Evolutionary conservation across 768 basidiomycete genomes (phyloP).

Genomic region (Termitomyces eurrhizus): DNA sequence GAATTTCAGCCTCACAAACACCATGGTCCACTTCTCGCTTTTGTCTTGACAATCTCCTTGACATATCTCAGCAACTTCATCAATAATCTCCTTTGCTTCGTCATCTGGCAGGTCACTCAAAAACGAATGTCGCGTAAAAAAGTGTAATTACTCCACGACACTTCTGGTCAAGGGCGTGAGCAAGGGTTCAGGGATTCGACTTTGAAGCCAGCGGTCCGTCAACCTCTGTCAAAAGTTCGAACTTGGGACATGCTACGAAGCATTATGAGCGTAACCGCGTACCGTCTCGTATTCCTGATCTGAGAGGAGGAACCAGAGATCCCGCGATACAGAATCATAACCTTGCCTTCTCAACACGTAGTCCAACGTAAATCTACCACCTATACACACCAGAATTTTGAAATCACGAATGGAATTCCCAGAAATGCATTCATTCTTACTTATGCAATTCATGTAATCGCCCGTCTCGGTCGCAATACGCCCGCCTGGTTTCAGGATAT

Average conservation of each 20-base stretch:
- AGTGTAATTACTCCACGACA: slow-evolving; percentile 60
- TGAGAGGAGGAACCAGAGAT: slow-evolving; percentile 88
- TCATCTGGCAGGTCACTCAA: slow-evolving; percentile 46
- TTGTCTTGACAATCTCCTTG: slow-evolving; percentile 52
- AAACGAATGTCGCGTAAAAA: slow-evolving; percentile 63
- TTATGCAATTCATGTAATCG: slow-evolving; percentile 67
- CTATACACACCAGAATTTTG: slow-evolving; percentile 30
- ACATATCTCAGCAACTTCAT: slow-evolving; percentile 56
- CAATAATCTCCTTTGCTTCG: slow-evolving; percentile 57
- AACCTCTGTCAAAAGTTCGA: slow-evolving; percentile 29
- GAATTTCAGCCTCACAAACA: slow-evolving; percentile 72
- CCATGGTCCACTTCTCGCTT: slow-evolving; percentile 63
- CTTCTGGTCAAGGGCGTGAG: slow-evolving; percentile 49
- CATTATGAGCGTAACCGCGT: neutral
- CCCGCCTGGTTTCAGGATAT: slow-evolving; percentile 64
- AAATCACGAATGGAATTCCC: neutral
- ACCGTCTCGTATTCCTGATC: slow-evolving; percentile 61
- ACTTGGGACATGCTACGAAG: no score
- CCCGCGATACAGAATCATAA: slow-evolving; percentile 51
- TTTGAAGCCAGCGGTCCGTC: slow-evolving; percentile 48
- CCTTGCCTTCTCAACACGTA: slow-evolving; percentile 48
- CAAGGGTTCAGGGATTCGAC: slow-evolving; percentile 49
- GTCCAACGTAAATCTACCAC: slow-evolving; percentile 57
- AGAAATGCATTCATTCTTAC: slow-evolving; percentile 28
- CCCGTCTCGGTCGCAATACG: slow-evolving; percentile 77